Evolutionary conservation across 164 flowering plant species (phyloP), one percentile per base, ranked within the genome.

Genomic region (Chimonanthus salicifolius): DNA sequence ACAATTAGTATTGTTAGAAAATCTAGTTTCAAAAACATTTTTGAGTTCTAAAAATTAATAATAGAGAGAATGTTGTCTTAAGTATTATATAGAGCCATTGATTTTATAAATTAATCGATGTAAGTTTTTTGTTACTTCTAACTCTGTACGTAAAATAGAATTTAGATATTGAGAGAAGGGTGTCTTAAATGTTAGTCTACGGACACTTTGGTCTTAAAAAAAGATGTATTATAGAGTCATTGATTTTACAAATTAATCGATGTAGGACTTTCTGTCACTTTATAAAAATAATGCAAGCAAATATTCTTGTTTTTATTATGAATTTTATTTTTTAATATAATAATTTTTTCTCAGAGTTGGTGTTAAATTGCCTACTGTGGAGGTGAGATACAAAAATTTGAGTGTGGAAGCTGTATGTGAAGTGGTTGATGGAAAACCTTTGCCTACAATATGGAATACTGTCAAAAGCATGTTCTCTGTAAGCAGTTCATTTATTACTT

Each of bases 371-470:
- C 94, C 97, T 5, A 81, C 85, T 0, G 84, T 90, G 72, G 94
- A 90, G 68, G 94, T 92, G 51, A 84, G 92, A 75, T 92, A 79
- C 73, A 77, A 76, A 21, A 82, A 88, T 72, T 74, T 92, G 4
- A 9, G 67, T 7, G 83, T 92, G 71, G 89, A 86, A 75, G 92
- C 91, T 49, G 84, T 83, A 68, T 90, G 94, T 75, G 81, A 87
- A 73, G 85, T 92, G 0, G 94, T 90, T 67, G 74, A 81, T 68
- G 95, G 97, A 45, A 92, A 85, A 76, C 88, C 94, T 49, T 85
- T 92, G 45, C 95, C 94, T 18, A 89, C 97, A 47, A 78, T 90
- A 15, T 89, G 92, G 92, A 92, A 86, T 77, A 79, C 88, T 63
- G 21, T 82, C 47, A 84, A 77, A 79, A 73, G 81, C 82, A 66